phyloP scores from a whole-genome alignment of 768 basidiomycete species.

The Leccinum obscurum region DNA sequence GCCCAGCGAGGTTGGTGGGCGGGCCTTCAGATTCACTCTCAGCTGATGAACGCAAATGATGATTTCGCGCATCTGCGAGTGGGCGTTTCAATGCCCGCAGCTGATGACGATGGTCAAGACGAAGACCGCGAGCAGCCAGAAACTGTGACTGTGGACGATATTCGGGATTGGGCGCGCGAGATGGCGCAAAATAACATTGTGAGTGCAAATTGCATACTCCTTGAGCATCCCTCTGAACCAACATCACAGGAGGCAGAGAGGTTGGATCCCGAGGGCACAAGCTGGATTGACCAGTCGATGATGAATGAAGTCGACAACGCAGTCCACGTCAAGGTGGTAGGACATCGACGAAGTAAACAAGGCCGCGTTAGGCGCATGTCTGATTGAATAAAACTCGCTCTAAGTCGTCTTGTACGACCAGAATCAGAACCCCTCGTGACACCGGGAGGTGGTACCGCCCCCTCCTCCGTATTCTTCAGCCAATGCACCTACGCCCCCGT shows the following conservation, averaged over 20 bases:
- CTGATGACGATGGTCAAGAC: conserved; percentile 29
- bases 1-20: conserved; percentile 58
- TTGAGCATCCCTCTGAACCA: conserved; percentile 4
- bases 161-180: conserved; percentile 36
- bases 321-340: conserved; percentile 36
- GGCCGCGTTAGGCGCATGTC: conserved; percentile 48
- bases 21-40: conserved; percentile 47
- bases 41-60: conserved; percentile 48
- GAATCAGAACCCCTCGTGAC: conserved; percentile 25
- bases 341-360: conserved; percentile 19
- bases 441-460: conserved; percentile 21
- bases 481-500: conserved; percentile 6
- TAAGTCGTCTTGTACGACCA: conserved; percentile 56
- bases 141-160: conserved; percentile 30
- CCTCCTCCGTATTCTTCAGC: conserved; percentile 27
- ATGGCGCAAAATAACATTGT: conserved; percentile 35
- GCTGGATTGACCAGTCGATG: conserved; percentile 46
- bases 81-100: conserved; percentile 30
- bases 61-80: conserved; percentile 52
- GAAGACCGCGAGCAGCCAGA: conserved; percentile 26
- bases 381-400: conserved; percentile 50
- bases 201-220: conserved; percentile 10
- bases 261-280: conserved; percentile 41
- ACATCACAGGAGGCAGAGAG: conserved; percentile 18
- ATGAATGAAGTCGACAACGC: conserved; percentile 31